These are phyloP conservation scores for Blastobotrys buckinghamii DNA, from an alignment of 1,139 yeast genomes.

Conservation along the genomic window DNA sequence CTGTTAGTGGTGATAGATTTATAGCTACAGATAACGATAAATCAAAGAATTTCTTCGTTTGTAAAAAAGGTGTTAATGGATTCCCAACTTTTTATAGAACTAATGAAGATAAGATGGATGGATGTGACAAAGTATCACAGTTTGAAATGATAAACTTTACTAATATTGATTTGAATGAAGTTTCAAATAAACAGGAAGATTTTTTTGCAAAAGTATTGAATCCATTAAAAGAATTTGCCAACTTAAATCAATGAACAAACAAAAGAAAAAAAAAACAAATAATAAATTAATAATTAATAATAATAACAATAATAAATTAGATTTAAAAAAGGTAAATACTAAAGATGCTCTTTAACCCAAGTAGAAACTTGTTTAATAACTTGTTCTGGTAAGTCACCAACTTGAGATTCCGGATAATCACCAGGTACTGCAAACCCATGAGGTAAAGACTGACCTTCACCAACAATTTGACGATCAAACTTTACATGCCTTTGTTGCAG, in stretches of 20 bases:
- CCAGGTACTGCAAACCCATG: constrained; percentile 41
- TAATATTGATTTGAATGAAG: background rate
- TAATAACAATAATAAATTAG: background rate
- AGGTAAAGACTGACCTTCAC: constrained; percentile 27
- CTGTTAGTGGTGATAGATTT: background rate
- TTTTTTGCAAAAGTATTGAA: background rate
- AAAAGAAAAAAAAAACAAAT: too few relatives aligned
- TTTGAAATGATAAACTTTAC: background rate
- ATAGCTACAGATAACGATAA: background rate
- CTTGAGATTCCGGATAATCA: constrained; percentile 31
- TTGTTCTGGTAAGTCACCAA: constrained; percentile 31
- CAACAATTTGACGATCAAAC: constrained; percentile 22
- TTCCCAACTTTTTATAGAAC: background rate
- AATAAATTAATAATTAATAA: background rate
- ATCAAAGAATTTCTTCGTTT: background rate
- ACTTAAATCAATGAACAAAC: too few relatives aligned
- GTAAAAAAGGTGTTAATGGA: background rate
- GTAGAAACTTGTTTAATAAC: constrained; percentile 23
- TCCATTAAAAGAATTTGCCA: background rate
- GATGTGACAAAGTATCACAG: background rate
- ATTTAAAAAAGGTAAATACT: background rate
- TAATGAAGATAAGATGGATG: background rate
- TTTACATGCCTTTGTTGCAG: constrained; percentile 23
- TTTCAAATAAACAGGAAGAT: background rate
- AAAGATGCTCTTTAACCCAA: constrained; percentile 25